Base-by-base conservation (phyloP, 208 protist species). In the Crithidia fasciculata region DNA sequence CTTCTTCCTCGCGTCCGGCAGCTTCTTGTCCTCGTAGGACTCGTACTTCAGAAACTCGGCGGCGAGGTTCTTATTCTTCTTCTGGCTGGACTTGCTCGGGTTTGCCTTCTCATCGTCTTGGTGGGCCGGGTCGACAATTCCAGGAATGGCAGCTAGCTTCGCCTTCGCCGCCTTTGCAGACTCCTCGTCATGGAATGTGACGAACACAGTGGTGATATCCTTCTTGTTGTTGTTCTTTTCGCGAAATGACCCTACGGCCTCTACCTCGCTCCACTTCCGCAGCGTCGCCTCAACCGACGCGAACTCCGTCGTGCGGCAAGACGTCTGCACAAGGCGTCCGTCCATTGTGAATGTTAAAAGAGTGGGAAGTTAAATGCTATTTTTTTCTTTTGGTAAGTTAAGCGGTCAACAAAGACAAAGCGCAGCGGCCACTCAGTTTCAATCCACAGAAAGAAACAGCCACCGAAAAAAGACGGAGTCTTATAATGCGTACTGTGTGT, bases 191-290 rank as follows among this genome's bases (percentile, higher is more conserved):
- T 52, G 59, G 64, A 93, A 94, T 15, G 84, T 96, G 57, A 96
- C 83, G 60, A 95, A 93, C 0, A 96, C 92, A 4, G 81, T 94
- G 13, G 92, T 96, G 45, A 87, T 53, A 66, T 92, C 84, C 9
- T 78, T 80, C 56, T 93, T 95, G 59, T 89, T 88, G 62, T 92
- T 90, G 28, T 83, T 73, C 72, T 95, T 95, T n/a, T 88, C 83
- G 39, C 89, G 81, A 55, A 96, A 77, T 44, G 89, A 95, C 5
- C 89, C 89, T 53, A 96, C 92, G 10, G 86, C 81, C 50, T 91
- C 84, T n/a, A 96, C 89, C 47, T 86, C 85, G 28, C 83, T 69
- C 89, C 87, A 96, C 52, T 89, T 78, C 39, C 86, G 78, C 36
- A 96, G 67, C 45, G 78, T 59, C 16, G 69, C 71, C 83, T 96